Evolutionary conservation across 495 filamentous ascomycete species (phyloP).

Genomic region (Annulohypoxylon stygium): DNA sequence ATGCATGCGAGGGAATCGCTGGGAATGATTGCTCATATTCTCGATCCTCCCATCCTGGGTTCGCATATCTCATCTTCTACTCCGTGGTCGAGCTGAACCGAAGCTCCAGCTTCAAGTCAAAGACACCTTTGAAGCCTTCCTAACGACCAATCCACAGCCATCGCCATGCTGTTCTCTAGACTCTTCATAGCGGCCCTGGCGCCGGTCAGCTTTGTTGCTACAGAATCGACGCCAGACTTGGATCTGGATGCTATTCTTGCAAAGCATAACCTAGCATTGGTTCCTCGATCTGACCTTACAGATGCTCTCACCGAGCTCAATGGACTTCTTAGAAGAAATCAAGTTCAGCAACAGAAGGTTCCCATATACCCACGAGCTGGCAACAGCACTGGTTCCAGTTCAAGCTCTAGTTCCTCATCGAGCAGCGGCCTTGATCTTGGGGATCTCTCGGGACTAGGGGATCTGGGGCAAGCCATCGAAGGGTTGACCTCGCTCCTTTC

Average conservation of each 20-base stretch:
- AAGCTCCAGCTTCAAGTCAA: constrained; percentile 44
- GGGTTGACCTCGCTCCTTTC: constrained; percentile 45
- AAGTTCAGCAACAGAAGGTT: constrained; percentile 44
- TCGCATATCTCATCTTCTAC: constrained; percentile 18
- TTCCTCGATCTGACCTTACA: constrained; percentile 54
- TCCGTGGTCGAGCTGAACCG: constrained; percentile 42
- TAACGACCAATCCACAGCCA: constrained; percentile 10
- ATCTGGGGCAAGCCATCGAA: constrained; percentile 44
- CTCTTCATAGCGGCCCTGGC: constrained; percentile 47
- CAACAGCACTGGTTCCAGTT: constrained; percentile 33
- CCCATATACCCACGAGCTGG: constrained; percentile 45
- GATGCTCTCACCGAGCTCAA: constrained; percentile 56
- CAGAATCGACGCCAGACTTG: constrained; percentile 45
- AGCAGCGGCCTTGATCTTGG: constrained; percentile 40
- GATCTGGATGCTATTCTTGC: constrained; percentile 50
- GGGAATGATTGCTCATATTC: constrained; percentile 41
- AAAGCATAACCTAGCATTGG: constrained; percentile 54
- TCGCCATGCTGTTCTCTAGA: constrained; percentile 50
- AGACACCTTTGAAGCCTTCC: constrained; percentile 29
- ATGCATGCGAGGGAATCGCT: constrained; percentile 14
- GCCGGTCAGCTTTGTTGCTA: constrained; percentile 46
- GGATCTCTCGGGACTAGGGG: constrained; percentile 48
- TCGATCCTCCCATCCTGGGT: constrained; percentile 30
- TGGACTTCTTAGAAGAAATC: constrained; percentile 50
- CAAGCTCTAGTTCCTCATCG: constrained; percentile 15